phyloP scores from a whole-genome alignment of 2,329 filamentous ascomycete genomes.

The Hypomyces rosellus region DNA sequence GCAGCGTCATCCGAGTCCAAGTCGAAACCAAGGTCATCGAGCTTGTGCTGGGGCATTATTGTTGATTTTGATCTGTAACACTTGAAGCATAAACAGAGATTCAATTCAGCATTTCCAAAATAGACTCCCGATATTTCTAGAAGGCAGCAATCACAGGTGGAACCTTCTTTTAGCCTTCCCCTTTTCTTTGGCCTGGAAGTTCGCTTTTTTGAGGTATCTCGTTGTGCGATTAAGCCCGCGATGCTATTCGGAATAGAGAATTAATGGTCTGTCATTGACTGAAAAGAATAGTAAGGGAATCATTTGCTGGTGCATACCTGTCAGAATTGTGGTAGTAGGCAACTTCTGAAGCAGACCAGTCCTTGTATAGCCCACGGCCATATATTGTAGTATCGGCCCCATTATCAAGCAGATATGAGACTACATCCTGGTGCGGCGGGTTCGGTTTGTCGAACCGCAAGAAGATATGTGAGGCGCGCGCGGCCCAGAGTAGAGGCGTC shows the following conservation, averaged over 20 bases:
- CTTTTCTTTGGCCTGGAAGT: neutral
- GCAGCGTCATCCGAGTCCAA: neutral
- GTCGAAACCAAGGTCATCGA: neutral
- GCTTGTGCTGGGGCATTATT: neutral
- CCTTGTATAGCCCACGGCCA: neutral
- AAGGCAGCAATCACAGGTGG: neutral
- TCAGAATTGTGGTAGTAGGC: slow-evolving; percentile 1
- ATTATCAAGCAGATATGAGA: neutral
- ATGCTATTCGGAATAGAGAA: neutral
- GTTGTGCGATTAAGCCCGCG: neutral
- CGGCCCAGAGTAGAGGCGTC: slow-evolving; percentile 3
- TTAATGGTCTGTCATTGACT: no score
- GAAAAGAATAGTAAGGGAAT: no score
- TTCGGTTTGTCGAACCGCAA: neutral
- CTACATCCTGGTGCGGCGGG: neutral
- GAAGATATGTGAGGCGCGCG: neutral
- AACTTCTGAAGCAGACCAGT: neutral
- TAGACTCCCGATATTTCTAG: neutral
- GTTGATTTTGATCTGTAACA: neutral
- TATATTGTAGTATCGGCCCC: neutral
- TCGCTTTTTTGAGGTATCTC: neutral
- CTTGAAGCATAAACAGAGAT: neutral
- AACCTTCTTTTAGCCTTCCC: neutral
- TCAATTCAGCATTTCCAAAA: neutral
- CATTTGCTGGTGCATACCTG: neutral